Conservation (phyloP, 306 rosid genomes). For the Glycine soja region DNA sequence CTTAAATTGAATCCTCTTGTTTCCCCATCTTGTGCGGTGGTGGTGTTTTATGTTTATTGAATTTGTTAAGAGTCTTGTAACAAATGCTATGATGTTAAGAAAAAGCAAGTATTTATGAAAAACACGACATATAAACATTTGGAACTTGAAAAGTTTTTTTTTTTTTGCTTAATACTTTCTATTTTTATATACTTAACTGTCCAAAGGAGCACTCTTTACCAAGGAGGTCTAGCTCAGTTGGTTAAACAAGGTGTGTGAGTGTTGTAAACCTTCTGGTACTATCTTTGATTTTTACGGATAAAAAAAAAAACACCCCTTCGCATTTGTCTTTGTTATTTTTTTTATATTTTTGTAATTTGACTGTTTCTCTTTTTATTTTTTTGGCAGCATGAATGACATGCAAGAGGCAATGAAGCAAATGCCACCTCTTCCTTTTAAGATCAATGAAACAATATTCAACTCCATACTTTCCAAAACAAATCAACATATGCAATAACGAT, state of each 20-base stretch:
- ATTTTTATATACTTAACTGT: neutral
- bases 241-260: too few species aligned
- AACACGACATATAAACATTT: neutral
- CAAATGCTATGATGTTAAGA: neutral
- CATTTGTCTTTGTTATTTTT: neutral
- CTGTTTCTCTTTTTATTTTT: neutral
- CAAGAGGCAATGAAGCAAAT: conserved; percentile 73
- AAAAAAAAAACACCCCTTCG: neutral
- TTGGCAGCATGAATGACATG: conserved; percentile 55
- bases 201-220: too few species aligned
- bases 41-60: neutral
- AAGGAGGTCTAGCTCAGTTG: too few species aligned
- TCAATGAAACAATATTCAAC: conserved; percentile 66
- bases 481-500: conserved; percentile 58
- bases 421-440: conserved; percentile 73
- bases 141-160: neutral
- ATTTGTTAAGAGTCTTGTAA: neutral
- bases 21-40: neutral
- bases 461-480: conserved; percentile 57
- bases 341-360: conserved; percentile 2
- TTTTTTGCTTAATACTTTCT: neutral
- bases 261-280: too few species aligned
- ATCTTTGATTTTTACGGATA: too few species aligned
- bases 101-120: neutral
- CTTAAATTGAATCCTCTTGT: conserved; percentile 1